Base-by-base conservation (phyloP, 2,329 filamentous ascomycete species). In the Colletotrichum horii region DNA sequence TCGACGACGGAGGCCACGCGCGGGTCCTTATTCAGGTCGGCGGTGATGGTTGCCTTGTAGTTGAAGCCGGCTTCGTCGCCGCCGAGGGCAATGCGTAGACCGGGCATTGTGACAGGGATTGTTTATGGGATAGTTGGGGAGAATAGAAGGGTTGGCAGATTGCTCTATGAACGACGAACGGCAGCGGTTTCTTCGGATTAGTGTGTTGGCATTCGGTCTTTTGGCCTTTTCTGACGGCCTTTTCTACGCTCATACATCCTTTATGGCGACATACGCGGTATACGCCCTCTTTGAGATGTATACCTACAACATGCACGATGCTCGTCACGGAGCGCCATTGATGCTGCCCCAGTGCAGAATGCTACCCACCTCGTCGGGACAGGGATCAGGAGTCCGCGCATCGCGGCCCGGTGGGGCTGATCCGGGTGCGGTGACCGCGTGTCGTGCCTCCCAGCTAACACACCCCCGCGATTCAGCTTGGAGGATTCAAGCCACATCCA, bases 1-100 rank as follows among this genome's bases (percentile, higher is more conserved):
- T 97, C 95, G 77, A 90, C 88, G 77, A 97, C 89, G 76, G 90
- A 88, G 70, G 88, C 85, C 77, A 97, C 94, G 78, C 92, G 91
- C 3, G 90, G 85, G 85, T 94, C 91, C 65, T 90, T 87, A 78
- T 92, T 89, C 76, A 97, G 91, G 81, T 95, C 93, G 69, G 89
- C 87, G 82, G 94, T 94, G 86, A 97, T 93, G 80, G 91, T 90
- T 82, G 92, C 91, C 85, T 96, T 96, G 91, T 97, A 97, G 79
- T 86, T 87, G 80, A 94, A 90, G 82, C 95, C 95, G 76, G 94
- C 94, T 80, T 95, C 93, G 64, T 78, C 77, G 55, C 77, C 75
- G 38, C 76, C 77, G 11, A 78, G 34, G 24, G 66, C 76, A 58
- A 78, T 75, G 32, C 74, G 67, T 16, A 78, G 68, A n/a, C 70